Percentiles rank a stretch among this genome's conserved stretches.
Conservation (phyloP, 2,329 filamentous ascomycete species). For the Neofusicoccum laricinum region DNA sequence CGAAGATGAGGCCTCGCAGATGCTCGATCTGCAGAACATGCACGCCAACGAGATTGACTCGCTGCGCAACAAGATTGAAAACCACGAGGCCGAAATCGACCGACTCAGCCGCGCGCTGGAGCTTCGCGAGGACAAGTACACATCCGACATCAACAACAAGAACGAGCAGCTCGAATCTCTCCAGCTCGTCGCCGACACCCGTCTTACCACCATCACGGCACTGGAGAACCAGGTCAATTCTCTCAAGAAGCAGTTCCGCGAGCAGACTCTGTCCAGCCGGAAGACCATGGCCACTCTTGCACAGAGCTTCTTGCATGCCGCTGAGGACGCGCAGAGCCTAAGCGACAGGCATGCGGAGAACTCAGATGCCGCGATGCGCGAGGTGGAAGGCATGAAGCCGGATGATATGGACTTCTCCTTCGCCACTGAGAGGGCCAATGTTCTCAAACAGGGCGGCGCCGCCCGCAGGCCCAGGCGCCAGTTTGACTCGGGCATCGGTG, state of each 20-base stretch:
- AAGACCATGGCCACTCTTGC: conserved; percentile 32
- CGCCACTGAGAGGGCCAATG: conserved; percentile 30
- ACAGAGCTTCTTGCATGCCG: conserved; percentile 26
- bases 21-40: conserved; percentile 32
- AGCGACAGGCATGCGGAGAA: conserved; percentile 2
- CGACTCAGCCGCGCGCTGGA: conserved; percentile 30
- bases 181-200: conserved; percentile 32
- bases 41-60: conserved; percentile 34
- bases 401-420: conserved; percentile 32
- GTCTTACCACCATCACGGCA: conserved; percentile 29
- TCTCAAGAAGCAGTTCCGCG: conserved; percentile 31
- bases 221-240: conserved; percentile 31
- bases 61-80: conserved; percentile 39
- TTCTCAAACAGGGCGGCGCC: conserved; percentile 28
- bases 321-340: conserved; percentile 27
- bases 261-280: conserved; percentile 27
- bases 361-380: conserved; percentile 20
- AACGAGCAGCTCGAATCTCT: conserved; percentile 32
- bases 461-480: conserved; percentile 23
- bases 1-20: conserved; percentile 31
- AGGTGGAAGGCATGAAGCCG: conserved; percentile 32
- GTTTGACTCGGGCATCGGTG: conserved; percentile 34
- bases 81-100: conserved; percentile 38
- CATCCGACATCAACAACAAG: conserved; percentile 27
- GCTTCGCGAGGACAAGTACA: conserved; percentile 24